Evolutionary conservation across 176 grass and related monocot genomes (phyloP), one percentile per base, ranked within the genome.

Genomic region (Zoysia pacifica): DNA sequence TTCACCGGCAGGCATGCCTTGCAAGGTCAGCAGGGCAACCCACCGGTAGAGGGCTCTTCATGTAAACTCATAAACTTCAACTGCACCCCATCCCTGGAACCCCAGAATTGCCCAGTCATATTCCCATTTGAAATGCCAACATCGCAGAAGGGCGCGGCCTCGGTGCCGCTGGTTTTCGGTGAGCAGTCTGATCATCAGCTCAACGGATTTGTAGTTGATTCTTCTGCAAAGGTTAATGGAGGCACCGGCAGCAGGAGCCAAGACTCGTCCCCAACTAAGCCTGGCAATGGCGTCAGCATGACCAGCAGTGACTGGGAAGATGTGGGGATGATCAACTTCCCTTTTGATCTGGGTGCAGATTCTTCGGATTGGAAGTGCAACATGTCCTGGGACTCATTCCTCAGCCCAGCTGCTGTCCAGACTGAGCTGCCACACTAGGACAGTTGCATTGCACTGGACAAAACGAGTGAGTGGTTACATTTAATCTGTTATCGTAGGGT

Each of bases 321-420:
- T 67, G 9, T 20, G 8, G 73, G 78, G 13, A 85, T 35, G 56
- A 48, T 85, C 70, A 83, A 53, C 48, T 93, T 93, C 81, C 90
- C 90, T 9, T 91, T 94, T 62, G 83, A 90, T 86, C 69, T 91
- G 45, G 61, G 79, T 47, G 65, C 80, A 64, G 83, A 89, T 75
- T 77, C 81, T 88, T 80, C 77, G 55, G 95, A 98, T 45, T 94
- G 87, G 95, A 98, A 85, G 49, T 81, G 85, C 67, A 91, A 76
- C 82, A 87, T 97, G 82, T 79, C 86, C 62, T 97, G 90, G 82
- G 90, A 89, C 46, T 86, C 90, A 72, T 76, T 89, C 42, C 82
- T 89, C 79, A 94, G 86, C 86, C 84, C 83, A 73, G 62, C 78
- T 39, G 82, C 87, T 46, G 82, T 77, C 49, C 82, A 64, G 36